Conservation (phyloP, 257 asterid species). For the Nicotiana sylvestris region DNA sequence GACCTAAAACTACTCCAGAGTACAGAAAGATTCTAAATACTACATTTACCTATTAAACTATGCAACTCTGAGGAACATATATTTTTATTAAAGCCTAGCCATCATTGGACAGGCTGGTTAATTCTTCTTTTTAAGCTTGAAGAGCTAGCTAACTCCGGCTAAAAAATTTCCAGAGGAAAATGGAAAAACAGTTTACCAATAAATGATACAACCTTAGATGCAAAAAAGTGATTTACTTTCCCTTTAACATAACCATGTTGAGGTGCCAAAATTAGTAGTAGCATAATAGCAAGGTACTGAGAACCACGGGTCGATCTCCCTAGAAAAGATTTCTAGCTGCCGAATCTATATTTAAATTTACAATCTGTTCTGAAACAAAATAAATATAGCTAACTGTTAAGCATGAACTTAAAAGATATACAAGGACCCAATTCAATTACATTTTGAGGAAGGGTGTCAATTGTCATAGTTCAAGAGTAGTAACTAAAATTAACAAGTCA, state of each 20-base stretch:
- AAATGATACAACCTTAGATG: not conserved
- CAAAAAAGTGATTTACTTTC: not conserved
- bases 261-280: not conserved
- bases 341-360: not conserved
- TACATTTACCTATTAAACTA: not conserved
- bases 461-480: not conserved
- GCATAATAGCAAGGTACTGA: not conserved
- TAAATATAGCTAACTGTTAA: not conserved
- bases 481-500: not conserved
- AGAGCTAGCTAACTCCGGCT: not conserved
- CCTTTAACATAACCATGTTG: slow-evolving; percentile 4
- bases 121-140: not conserved
- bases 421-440: not conserved
- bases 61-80: not conserved
- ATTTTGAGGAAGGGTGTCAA: not conserved
- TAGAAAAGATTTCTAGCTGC: not conserved
- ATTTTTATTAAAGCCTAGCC: not conserved
- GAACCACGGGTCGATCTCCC: not conserved
- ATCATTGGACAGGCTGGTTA: not conserved
- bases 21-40: not conserved
- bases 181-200: not conserved
- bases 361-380: not conserved
- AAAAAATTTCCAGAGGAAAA: not conserved
- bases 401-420: not conserved
- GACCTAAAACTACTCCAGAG: not conserved